phyloP scores from a whole-genome alignment of 225 moss, liverwort and hornwort genomes.

The Pleurozium schreberi region DNA sequence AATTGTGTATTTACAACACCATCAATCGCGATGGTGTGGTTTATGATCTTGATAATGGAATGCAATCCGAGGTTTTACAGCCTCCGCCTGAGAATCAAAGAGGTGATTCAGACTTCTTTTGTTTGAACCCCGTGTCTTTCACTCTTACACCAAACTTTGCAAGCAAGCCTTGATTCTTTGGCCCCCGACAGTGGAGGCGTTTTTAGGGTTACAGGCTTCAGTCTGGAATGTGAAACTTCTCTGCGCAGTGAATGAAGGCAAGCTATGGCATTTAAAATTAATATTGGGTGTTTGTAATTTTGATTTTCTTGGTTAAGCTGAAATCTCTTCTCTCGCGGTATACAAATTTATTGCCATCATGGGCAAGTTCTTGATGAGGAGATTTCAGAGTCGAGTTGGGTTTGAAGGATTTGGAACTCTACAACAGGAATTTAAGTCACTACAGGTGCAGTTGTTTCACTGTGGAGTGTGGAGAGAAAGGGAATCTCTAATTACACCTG shows the following conservation, averaged over 20 bases:
- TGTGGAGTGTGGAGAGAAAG: background rate
- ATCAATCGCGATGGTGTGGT: slow-evolving; percentile 7
- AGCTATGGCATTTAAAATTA: background rate
- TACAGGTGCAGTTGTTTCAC: background rate
- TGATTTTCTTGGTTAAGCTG: background rate
- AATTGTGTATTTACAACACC: background rate
- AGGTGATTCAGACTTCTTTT: slow-evolving; percentile 8
- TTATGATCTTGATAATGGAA: background rate
- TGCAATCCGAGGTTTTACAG: background rate
- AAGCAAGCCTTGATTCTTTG: background rate
- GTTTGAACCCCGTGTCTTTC: slow-evolving; percentile 11
- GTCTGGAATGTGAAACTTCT: background rate
- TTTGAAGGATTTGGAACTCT: background rate
- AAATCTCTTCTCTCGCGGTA: background rate
- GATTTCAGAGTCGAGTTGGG: background rate
- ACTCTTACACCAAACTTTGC: background rate
- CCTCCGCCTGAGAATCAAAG: background rate
- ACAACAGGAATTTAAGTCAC: background rate
- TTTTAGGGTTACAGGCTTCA: background rate
- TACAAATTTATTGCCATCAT: background rate
- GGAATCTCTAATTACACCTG: background rate
- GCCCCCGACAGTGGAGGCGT: no score
- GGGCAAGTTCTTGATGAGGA: background rate
- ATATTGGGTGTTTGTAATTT: background rate
- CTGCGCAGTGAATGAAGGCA: background rate